Evolutionary conservation across 805 yeast species (phyloP).

Genomic region (Sugiyamaella chiloensis): DNA sequence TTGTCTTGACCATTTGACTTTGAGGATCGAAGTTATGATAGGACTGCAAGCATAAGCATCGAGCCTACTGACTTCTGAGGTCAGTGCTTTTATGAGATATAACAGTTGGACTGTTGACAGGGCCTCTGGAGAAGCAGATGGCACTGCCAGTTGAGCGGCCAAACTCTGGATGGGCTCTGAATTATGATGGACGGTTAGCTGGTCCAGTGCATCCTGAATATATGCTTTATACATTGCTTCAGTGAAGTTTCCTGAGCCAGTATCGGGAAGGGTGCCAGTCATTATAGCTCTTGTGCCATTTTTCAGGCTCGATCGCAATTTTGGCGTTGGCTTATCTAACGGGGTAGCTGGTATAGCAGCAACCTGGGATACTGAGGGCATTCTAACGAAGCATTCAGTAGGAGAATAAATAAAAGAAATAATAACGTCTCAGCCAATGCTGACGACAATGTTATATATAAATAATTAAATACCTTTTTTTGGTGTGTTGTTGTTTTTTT

Average conservation of each 20-base stretch:
- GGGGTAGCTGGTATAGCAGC: not conserved
- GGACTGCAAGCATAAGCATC: constrained; percentile 51
- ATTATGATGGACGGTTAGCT: constrained; percentile 58
- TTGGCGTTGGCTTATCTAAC: not conserved
- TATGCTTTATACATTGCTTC: constrained; percentile 34
- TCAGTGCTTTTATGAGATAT: constrained; percentile 54
- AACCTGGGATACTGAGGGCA: constrained; percentile 5
- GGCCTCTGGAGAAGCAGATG: constrained; percentile 51
- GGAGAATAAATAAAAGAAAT: too few relatives aligned
- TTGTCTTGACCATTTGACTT: constrained; percentile 57
- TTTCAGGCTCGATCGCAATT: not conserved
- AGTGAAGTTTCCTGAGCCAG: constrained; percentile 4
- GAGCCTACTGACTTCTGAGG: constrained; percentile 63
- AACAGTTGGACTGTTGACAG: constrained; percentile 51
- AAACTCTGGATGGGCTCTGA: constrained; percentile 54
- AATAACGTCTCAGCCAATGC: too few relatives aligned
- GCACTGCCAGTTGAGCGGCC: constrained; percentile 56
- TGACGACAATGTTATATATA: too few relatives aligned
- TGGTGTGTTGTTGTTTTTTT: too few relatives aligned
- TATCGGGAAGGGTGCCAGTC: not conserved
- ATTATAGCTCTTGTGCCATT: not conserved
- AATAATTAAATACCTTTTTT: too few relatives aligned
- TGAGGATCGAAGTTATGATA: constrained; percentile 60
- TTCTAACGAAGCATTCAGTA: not conserved
- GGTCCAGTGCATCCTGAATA: constrained; percentile 65